Conservation (phyloP, 2,329 filamentous ascomycete genomes). For the Fusarium vanettenii region DNA sequence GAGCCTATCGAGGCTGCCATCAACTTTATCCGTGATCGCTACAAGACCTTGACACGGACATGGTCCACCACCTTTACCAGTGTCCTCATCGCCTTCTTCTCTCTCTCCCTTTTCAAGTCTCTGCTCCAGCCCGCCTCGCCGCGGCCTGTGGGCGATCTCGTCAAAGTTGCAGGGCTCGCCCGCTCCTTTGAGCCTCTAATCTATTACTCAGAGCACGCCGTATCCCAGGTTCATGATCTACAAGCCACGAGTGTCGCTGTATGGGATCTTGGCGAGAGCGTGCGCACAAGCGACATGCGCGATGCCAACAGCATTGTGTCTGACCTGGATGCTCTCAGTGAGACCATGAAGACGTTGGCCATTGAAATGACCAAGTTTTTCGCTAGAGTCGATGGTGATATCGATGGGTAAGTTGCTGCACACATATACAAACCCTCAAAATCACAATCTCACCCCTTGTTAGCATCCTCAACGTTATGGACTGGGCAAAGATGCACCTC, state of each 20-base stretch:
- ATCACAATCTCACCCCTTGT: conserved; percentile 16
- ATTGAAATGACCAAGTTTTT: conserved; percentile 93
- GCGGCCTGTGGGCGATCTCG: conserved; percentile 70
- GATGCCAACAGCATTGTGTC: conserved; percentile 87
- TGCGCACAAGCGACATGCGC: conserved; percentile 90
- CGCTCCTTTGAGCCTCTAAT: conserved; percentile 94
- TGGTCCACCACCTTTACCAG: conserved; percentile 75
- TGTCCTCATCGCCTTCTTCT: conserved; percentile 70
- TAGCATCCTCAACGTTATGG: conserved; percentile 92
- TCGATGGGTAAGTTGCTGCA: conserved; percentile 73
- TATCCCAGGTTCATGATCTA: conserved; percentile 85
- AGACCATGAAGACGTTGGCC: conserved; percentile 85
- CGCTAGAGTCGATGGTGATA: conserved; percentile 90
- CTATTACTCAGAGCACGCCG: conserved; percentile 91
- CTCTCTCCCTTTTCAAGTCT: conserved; percentile 72
- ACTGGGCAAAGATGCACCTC: conserved; percentile 92
- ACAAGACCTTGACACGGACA: conserved; percentile 73
- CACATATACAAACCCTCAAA: background rate
- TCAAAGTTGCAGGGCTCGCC: conserved; percentile 90
- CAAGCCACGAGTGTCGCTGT: conserved; percentile 94
- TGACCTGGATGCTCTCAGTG: conserved; percentile 86
- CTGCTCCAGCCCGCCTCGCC: conserved; percentile 74
- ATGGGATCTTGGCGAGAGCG: conserved; percentile 93
- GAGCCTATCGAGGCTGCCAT: conserved; percentile 84
- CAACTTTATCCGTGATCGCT: conserved; percentile 69